Evolutionary conservation across 2,329 filamentous ascomycete genomes (phyloP).

Genomic region (Allantophomopsis cytisporea): DNA sequence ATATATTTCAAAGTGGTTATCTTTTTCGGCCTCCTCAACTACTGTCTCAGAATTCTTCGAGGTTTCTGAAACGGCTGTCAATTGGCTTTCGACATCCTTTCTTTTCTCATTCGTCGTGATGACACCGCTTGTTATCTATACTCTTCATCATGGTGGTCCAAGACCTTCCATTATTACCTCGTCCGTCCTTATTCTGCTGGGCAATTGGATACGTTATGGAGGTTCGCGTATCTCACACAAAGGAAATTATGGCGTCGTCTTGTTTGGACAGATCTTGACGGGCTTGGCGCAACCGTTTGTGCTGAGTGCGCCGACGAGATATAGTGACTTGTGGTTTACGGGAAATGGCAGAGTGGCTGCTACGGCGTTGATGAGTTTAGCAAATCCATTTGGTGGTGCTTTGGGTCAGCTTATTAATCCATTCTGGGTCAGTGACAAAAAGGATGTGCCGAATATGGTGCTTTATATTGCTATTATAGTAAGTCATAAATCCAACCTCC

Average conservation of each 20-base stretch:
- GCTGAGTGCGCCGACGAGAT: conserved; percentile 75
- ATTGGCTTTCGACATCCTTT: conserved; percentile 86
- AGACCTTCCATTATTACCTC: conserved; percentile 64
- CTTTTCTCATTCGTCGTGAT: conserved; percentile 70
- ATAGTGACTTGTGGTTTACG: conserved; percentile 92
- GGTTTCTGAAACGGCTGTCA: conserved; percentile 64
- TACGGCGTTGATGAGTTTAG: conserved; percentile 71
- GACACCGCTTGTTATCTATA: conserved; percentile 61
- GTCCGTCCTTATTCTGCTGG: conserved; percentile 59
- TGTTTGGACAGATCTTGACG: conserved; percentile 85
- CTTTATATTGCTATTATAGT: conserved; percentile 77
- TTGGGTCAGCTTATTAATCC: conserved; percentile 80
- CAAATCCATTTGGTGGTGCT: conserved; percentile 83
- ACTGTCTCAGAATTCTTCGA: conserved; percentile 63
- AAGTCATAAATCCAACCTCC: conserved; percentile 18
- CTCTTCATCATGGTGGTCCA: conserved; percentile 64
- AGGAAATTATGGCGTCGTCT: conserved; percentile 55
- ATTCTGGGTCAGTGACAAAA: conserved; percentile 46
- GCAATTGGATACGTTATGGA: conserved; percentile 86
- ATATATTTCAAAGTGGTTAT: conserved; percentile 61
- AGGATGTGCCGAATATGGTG: conserved; percentile 66
- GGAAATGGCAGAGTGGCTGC: conserved; percentile 71
- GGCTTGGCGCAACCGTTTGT: conserved; percentile 89
- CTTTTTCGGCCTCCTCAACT: conserved; percentile 72
- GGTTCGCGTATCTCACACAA: conserved; percentile 33